Evolutionary conservation across 2,329 filamentous ascomycete species (phyloP).

Genomic region (Ophiostoma triangulosporum): DNA sequence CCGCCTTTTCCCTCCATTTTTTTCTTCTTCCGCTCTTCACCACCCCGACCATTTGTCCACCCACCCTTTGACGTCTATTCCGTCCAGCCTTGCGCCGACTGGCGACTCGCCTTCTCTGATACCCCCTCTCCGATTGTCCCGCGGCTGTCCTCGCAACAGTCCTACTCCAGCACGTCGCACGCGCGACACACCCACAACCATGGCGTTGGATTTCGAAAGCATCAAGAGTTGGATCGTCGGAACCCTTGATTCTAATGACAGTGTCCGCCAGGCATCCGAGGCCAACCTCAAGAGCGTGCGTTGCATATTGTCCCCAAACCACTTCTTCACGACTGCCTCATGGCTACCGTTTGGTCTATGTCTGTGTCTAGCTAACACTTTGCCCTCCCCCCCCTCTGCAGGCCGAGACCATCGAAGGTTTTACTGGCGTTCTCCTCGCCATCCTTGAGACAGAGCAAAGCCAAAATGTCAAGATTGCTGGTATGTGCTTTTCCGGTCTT

Average conservation of each 20-base stretch:
- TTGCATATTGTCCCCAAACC: neutral
- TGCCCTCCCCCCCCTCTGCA: conserved; percentile 24
- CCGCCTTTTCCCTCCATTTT: neutral
- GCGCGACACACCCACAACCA: conserved; percentile 33
- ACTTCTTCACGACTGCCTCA: no score
- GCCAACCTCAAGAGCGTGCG: conserved; percentile 69
- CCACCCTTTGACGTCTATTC: neutral
- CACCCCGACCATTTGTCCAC: neutral
- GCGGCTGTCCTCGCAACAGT: conserved; percentile 1
- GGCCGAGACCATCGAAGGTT: conserved; percentile 84
- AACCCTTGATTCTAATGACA: conserved; percentile 13
- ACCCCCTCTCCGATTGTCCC: neutral
- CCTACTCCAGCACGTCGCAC: conserved; percentile 17
- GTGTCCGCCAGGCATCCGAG: conserved; percentile 59
- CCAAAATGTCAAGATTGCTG: conserved; percentile 69
- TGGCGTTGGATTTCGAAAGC: conserved; percentile 17
- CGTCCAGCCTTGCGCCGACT: neutral
- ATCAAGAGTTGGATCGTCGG: conserved; percentile 15
- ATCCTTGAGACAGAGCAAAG: conserved; percentile 85
- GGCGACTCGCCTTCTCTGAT: neutral
- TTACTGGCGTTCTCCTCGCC: conserved; percentile 79
- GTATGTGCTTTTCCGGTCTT: no score
- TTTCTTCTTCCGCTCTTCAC: neutral
- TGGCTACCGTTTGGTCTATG: no score
- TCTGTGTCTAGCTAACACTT: conserved; percentile 6